These are phyloP conservation scores for Colletotrichum sp. DNA, from an alignment of 2,329 filamentous ascomycete genomes.

Conservation along the genomic window DNA sequence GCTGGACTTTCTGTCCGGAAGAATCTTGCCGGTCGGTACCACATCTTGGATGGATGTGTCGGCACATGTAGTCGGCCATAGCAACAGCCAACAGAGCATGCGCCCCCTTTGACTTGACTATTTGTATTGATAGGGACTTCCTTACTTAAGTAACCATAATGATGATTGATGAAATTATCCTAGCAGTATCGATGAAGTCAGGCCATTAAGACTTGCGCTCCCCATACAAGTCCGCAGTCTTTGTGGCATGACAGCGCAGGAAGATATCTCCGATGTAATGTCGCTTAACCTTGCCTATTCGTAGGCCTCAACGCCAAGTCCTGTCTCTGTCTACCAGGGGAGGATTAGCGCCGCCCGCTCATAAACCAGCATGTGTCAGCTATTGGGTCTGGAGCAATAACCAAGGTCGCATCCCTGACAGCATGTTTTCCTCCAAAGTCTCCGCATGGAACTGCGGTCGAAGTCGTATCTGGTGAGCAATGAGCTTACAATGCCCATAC, in stretches of 20 bases:
- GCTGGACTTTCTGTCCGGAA: neutral
- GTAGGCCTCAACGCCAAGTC: neutral
- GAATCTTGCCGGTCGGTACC: neutral
- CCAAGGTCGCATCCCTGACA: neutral
- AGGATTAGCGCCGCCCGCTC: neutral
- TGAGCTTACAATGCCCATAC: neutral
- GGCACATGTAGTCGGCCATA: neutral
- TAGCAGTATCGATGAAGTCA: neutral
- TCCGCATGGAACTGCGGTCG: neutral
- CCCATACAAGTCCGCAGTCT: neutral
- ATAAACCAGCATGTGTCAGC: neutral
- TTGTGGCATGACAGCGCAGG: neutral
- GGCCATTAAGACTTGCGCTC: neutral
- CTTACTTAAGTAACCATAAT: neutral
- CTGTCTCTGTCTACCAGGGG: neutral
- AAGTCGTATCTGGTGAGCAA: neutral
- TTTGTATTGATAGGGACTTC: neutral
- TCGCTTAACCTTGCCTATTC: neutral
- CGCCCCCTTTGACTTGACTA: rapidly evolving
- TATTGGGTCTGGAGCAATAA: neutral
- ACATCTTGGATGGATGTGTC: neutral
- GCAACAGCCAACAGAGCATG: rapidly evolving
- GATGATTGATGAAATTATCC: rapidly evolving
- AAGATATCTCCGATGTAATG: neutral
- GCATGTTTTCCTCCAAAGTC: neutral